Evolutionary conservation across 257 asterid species (phyloP).

Genomic region (Nicotiana paniculata): DNA sequence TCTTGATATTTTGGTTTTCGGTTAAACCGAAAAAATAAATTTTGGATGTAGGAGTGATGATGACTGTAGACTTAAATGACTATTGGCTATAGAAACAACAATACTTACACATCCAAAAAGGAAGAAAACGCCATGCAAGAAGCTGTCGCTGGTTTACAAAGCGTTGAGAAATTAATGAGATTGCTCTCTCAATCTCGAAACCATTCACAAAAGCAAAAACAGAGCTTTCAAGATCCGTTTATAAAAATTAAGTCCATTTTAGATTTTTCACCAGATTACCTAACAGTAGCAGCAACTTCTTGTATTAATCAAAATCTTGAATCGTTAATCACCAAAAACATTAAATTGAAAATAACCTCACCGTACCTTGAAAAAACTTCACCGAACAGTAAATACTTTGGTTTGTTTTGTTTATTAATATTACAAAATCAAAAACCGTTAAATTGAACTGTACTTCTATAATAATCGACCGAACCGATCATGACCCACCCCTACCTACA

Average conservation of each 20-base stretch:
- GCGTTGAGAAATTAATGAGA: constrained; percentile 48
- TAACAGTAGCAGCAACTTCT: constrained; percentile 24
- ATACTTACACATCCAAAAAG: constrained; percentile 26
- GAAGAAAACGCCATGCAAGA: constrained; percentile 50
- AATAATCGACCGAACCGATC: too few species aligned
- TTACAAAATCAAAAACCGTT: too few species aligned
- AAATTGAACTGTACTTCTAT: too few species aligned
- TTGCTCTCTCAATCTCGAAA: constrained; percentile 28
- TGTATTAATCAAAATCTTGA: too few species aligned
- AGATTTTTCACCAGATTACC: constrained; percentile 22
- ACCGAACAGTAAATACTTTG: too few species aligned
- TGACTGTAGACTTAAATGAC: constrained; percentile 52
- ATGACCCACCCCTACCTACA: too few species aligned
- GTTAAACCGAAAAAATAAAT: too few species aligned
- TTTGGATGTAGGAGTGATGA: neutral
- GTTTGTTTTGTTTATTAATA: too few species aligned
- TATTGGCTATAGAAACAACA: constrained; percentile 11
- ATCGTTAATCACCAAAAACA: too few species aligned
- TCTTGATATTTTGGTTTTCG: too few species aligned
- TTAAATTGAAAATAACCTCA: too few species aligned
- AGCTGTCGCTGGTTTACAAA: constrained; percentile 55
- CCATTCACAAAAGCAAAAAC: constrained; percentile 15
- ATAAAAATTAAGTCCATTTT: neutral
- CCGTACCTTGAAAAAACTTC: too few species aligned
- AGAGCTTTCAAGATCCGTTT: constrained; percentile 8